Conservation (phyloP, 257 asterid genomes). For the Nicotiana tabacum region DNA sequence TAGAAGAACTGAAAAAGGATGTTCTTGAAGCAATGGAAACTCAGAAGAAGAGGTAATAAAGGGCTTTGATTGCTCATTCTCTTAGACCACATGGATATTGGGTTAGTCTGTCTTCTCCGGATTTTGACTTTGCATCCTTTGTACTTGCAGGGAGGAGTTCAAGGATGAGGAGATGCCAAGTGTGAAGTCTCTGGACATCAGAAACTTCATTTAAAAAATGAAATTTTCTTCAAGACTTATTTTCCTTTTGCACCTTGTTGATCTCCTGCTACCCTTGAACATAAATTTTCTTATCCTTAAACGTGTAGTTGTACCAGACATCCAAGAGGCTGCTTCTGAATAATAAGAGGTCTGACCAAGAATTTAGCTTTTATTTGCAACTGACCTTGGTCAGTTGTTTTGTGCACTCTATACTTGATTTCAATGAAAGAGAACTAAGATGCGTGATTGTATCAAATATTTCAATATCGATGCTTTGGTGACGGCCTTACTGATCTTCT, state of each 20-base stretch:
- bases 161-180: conserved; percentile 76
- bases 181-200: conserved; percentile 77
- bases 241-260: conserved; percentile 14
- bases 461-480: not conserved
- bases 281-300: not conserved
- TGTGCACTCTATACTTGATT: not conserved
- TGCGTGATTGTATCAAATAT: not conserved
- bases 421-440: not conserved
- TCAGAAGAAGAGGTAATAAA: conserved; percentile 68
- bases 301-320: not conserved
- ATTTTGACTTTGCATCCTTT: not conserved
- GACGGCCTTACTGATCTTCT: conserved; percentile 7
- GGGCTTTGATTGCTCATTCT: not conserved
- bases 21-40: conserved; percentile 90
- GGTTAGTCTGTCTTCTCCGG: not conserved
- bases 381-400: conserved; percentile 5
- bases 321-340: conserved; percentile 4
- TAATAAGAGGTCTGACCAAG: conserved; percentile 10
- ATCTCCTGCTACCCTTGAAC: not conserved
- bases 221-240: conserved; percentile 4
- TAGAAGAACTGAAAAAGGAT: conserved; percentile 82
- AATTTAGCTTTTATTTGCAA: not conserved
- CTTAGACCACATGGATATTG: not conserved
- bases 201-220: conserved; percentile 61
- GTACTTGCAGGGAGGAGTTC: conserved; percentile 69